phyloP scores from a whole-genome alignment of 345 rosid species.

The Euphorbia lathyris region DNA sequence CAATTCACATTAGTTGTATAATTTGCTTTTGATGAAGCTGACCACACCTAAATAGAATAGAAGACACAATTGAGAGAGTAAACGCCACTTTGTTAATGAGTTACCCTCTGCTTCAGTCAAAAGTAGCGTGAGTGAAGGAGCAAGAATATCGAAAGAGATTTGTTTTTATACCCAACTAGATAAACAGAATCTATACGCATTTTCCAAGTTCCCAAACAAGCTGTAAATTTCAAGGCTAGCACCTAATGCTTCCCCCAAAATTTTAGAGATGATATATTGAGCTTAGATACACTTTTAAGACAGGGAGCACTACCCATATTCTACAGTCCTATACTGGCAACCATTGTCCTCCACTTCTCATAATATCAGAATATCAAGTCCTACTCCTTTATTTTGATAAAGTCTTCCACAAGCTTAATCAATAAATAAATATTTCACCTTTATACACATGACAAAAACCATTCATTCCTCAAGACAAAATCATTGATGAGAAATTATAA shows the following conservation, averaged over 20 bases:
- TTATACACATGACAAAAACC: neutral
- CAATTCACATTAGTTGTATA: neutral
- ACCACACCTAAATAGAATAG: neutral
- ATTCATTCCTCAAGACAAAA: neutral
- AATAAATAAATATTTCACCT: neutral
- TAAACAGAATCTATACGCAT: neutral
- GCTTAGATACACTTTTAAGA: neutral
- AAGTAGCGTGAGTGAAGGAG: neutral
- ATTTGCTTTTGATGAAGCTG: neutral
- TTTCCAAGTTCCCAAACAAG: neutral
- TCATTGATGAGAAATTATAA: neutral
- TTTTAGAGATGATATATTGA: neutral
- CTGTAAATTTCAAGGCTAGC: neutral
- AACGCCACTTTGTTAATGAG: neutral
- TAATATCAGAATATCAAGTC: neutral
- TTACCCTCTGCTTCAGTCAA: neutral
- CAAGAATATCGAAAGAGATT: neutral
- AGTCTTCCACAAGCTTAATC: neutral
- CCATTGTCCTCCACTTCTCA: neutral
- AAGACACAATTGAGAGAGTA: neutral
- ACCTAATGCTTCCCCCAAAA: neutral
- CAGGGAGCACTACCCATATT: neutral
- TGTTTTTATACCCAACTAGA: neutral
- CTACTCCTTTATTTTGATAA: neutral
- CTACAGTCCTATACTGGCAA: neutral